Conservation (phyloP, 306 rosid species). For the Cucumis melo region DNA sequence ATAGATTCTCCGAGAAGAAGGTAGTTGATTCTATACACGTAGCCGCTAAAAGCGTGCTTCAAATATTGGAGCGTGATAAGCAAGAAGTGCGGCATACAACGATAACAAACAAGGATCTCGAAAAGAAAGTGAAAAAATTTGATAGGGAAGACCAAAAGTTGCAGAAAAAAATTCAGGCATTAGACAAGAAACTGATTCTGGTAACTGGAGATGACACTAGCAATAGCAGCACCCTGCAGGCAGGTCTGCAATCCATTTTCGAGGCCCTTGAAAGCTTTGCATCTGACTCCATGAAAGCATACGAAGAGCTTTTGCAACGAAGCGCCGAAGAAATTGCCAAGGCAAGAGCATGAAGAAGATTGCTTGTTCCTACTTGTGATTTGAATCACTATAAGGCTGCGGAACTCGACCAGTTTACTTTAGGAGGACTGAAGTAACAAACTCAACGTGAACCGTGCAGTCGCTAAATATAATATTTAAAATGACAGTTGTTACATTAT, state of each 20-base stretch:
- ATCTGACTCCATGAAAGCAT: constrained; percentile 44
- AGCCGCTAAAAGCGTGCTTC: constrained; percentile 58
- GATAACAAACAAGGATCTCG: constrained; percentile 59
- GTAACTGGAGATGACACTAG: constrained; percentile 47
- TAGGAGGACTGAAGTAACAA: not conserved
- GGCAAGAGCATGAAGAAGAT: constrained; percentile 23
- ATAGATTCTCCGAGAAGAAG: constrained; percentile 74
- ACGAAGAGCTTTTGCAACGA: constrained; percentile 66
- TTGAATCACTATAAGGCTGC: not conserved
- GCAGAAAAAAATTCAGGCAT: constrained; percentile 68
- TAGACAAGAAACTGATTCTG: constrained; percentile 48
- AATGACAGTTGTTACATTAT: not conserved
- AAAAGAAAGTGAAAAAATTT: constrained; percentile 46
- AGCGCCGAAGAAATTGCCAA: constrained; percentile 42
- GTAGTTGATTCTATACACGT: constrained; percentile 72
- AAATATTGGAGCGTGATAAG: constrained; percentile 76
- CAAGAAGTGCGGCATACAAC: constrained; percentile 49
- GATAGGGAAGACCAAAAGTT: constrained; percentile 81
- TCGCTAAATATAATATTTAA: not conserved
- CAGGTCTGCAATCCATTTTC: constrained; percentile 69
- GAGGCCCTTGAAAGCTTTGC: constrained; percentile 90
- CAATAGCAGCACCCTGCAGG: constrained; percentile 47
- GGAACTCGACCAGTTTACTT: not conserved
- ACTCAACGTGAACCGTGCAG: not conserved
- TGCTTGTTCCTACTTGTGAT: constrained; percentile 2